Evolutionary conservation across 73 alveolate species (phyloP).

Genomic region (Blepharisma japonicum): DNA sequence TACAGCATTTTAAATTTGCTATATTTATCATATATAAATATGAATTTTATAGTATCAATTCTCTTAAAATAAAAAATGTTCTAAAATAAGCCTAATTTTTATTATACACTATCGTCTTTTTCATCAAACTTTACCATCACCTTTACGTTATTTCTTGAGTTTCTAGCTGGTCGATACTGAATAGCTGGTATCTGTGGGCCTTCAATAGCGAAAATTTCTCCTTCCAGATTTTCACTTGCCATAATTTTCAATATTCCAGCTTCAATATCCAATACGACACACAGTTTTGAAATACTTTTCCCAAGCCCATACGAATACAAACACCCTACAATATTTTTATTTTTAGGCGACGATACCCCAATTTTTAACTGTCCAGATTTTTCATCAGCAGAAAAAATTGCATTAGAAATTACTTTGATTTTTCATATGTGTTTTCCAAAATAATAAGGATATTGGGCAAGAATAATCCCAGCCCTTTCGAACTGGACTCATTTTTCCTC

Average conservation of each 20-base stretch:
- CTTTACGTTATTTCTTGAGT: constrained; percentile 11
- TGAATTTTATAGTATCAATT: no score
- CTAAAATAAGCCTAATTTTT: not conserved
- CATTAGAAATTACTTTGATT: constrained; percentile 6
- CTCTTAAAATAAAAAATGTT: no score
- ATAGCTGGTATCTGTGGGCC: constrained; percentile 21
- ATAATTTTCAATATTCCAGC: not conserved
- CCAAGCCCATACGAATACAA: not conserved
- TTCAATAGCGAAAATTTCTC: not conserved
- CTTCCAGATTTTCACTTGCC: not conserved
- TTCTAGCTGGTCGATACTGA: constrained; percentile 13
- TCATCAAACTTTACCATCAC: constrained; percentile 17
- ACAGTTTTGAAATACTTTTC: not conserved
- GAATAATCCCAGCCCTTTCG: constrained; percentile 45
- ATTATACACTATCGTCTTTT: not conserved
- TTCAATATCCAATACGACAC: not conserved
- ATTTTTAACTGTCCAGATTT: constrained; percentile 11
- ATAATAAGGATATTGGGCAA: constrained; percentile 20
- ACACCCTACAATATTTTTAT: constrained; percentile 19
- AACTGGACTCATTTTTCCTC: constrained; percentile 32
- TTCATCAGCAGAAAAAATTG: not conserved
- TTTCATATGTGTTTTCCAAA: constrained; percentile 47
- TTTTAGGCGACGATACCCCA: not conserved
- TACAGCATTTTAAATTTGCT: no score
- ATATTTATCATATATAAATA: no score